Evolutionary conservation across 352 stramenopile species (phyloP), one percentile per base, ranked within the genome.

Genomic region (Pythium utonaiense): DNA sequence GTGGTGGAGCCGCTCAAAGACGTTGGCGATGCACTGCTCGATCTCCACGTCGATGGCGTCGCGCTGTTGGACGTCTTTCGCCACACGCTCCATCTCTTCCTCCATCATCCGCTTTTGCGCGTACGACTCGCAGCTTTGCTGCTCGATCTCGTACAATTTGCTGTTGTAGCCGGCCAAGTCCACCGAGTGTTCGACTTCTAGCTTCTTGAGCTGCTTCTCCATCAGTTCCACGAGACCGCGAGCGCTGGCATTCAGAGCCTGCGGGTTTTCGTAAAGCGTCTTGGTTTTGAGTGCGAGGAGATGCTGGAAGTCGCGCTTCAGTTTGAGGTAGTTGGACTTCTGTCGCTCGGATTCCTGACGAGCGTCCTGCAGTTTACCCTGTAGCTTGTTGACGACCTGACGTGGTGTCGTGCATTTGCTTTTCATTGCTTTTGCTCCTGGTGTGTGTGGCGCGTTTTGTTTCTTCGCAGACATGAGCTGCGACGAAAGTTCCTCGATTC

Each of bases 101-200:
- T 82, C 69, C 42, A 85, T 62, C 44, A 85, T 45, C 22, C 67
- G 67, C 45, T 78, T 66, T 45, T 80, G 73, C 21, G 71, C 75
- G 38, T 77, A 85, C 30, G 72, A 78, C 41, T 80, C 75, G 47
- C 75, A 85, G 30, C 61, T 80, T 47, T 80, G 68, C 62, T 85
- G 73, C 66, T 85, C 75, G 33, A 66, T 70, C 10, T 68, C 73
- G 62, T 85, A 85, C 12, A 85, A 62, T 50, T 85, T 66, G 19
- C 53, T 62, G 48, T 85, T 78, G 64, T 80, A 78, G 17, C 80
- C 53, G 33, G 73, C 69, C 5, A 77, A 45, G 16, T 75, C 62
- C 22, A 67, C 41, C 41, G 63, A 57, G 36, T 79, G 73, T 30
- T 85, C 75, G n/a, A 44, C 27, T 25, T 78, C 68, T 24, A 85